Evolutionary conservation across 768 basidiomycete genomes (phyloP).

Genomic region (Lactarius pseudohatsudake): DNA sequence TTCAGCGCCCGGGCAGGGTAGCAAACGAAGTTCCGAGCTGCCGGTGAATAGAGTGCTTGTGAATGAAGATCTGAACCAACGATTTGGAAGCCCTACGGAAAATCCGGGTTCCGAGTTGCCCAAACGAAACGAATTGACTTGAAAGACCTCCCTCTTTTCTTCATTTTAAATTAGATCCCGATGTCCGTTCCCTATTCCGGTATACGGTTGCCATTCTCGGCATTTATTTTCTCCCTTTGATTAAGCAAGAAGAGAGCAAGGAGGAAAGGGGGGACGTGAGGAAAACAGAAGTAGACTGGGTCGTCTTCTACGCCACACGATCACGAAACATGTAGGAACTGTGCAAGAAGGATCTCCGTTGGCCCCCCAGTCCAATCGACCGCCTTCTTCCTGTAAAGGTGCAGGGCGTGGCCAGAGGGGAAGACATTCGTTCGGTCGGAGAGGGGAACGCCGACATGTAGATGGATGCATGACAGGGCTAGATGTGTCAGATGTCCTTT

Average conservation of each 20-base stretch:
- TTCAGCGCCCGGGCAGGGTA: slow-evolving; percentile 7
- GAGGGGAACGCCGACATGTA: not conserved
- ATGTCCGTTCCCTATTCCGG: slow-evolving; percentile 21
- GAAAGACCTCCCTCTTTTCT: not conserved
- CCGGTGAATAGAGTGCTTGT: slow-evolving; percentile 25
- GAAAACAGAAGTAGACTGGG: not conserved
- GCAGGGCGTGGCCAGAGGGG: not conserved
- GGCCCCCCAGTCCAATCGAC: slow-evolving; percentile 3
- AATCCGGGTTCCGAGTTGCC: slow-evolving; percentile 19
- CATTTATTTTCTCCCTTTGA: not conserved
- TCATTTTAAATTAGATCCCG: slow-evolving; percentile 19
- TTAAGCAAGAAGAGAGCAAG: slow-evolving; percentile 4
- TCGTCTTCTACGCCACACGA: slow-evolving; percentile 26
- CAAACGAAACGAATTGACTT: not conserved
- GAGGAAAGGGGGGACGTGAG: not conserved
- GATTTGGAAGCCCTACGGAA: slow-evolving; percentile 7
- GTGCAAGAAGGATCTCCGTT: slow-evolving; percentile 17
- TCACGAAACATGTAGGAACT: slow-evolving; percentile 17
- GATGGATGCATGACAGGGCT: slow-evolving; percentile 7
- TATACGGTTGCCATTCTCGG: slow-evolving; percentile 21
- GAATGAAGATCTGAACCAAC: slow-evolving; percentile 21
- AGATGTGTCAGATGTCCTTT: slow-evolving; percentile 1
- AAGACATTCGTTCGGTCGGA: not conserved
- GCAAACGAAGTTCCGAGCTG: slow-evolving; percentile 19
- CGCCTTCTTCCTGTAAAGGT: slow-evolving; percentile 2